Evolutionary conservation across 169 alveolate species (phyloP).

Genomic region (Amoebophrya sp.): DNA sequence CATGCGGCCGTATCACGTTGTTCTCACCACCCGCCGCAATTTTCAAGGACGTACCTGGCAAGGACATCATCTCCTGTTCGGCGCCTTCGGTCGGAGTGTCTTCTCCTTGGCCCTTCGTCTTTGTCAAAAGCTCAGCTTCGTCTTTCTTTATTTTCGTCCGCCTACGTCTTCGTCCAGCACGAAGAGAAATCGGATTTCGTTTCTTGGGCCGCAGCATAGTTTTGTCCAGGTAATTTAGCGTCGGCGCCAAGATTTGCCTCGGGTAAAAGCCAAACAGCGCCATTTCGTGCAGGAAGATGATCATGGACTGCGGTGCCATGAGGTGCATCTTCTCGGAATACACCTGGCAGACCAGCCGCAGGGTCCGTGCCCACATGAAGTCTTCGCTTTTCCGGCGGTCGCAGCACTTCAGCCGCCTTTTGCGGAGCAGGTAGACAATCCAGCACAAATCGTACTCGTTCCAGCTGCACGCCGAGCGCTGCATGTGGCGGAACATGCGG

Average conservation of each 20-base stretch:
- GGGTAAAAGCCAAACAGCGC: background rate
- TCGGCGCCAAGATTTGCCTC: background rate
- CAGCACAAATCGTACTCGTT: background rate
- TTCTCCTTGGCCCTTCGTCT: too few species aligned
- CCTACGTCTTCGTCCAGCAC: too few species aligned
- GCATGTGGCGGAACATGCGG: background rate
- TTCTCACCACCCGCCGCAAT: too few species aligned
- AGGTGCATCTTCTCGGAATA: background rate
- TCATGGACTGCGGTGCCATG: background rate
- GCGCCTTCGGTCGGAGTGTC: too few species aligned
- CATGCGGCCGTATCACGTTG: too few species aligned
- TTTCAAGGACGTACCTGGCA: too few species aligned
- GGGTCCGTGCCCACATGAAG: background rate
- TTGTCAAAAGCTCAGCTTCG: too few species aligned
- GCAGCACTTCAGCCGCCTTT: background rate
- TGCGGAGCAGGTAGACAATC: background rate
- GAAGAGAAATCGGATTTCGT: too few species aligned
- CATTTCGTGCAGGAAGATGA: background rate
- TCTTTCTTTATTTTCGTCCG: too few species aligned
- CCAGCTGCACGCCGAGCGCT: background rate
- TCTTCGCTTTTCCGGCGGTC: background rate
- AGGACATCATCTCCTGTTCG: too few species aligned
- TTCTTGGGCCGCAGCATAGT: background rate
- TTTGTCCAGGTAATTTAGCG: background rate
- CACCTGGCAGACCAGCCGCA: background rate